A percentile compares a stretch with the other conserved stretches of the same genome.
Conservation (phyloP, 192 early-diverging fungal species). For the Coemansia sp. region DNA sequence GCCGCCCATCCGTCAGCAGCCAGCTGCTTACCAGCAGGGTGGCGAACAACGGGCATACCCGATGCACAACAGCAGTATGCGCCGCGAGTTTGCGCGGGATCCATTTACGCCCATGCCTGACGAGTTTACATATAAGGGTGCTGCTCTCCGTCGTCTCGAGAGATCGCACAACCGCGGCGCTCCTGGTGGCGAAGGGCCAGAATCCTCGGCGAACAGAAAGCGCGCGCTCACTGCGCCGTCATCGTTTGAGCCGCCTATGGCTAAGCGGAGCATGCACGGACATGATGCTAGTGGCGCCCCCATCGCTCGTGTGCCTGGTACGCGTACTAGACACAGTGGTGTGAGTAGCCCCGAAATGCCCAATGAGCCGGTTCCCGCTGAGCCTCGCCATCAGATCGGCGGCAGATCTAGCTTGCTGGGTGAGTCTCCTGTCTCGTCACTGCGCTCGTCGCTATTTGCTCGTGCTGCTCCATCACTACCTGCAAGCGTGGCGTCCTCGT, state of each 20-base stretch:
- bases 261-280: background rate
- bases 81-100: slow-evolving; percentile 19
- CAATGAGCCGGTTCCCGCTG: slow-evolving; percentile 13
- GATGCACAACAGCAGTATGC: slow-evolving; percentile 21
- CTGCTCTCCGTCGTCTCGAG: slow-evolving; percentile 48
- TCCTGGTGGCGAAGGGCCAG: slow-evolving; percentile 2
- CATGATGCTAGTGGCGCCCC: background rate
- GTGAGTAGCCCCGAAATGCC: background rate
- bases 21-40: background rate
- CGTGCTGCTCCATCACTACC: slow-evolving; percentile 18
- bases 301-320: background rate
- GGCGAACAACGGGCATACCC: background rate
- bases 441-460: slow-evolving; percentile 48
- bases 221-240: slow-evolving; percentile 56
- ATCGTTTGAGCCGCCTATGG: slow-evolving; percentile 32
- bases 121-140: slow-evolving; percentile 48
- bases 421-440: slow-evolving; percentile 52
- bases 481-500: background rate
- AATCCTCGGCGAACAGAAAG: slow-evolving; percentile 31
- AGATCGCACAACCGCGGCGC: slow-evolving; percentile 25
- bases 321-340: background rate
- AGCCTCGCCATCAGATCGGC: slow-evolving; percentile 30
- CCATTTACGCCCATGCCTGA: slow-evolving; percentile 31
- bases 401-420: slow-evolving; percentile 26
- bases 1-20: background rate